These are phyloP conservation scores for Borealophlyctis nickersoniae DNA, from an alignment of 192 early-diverging fungal genomes.

Conservation along the genomic window DNA sequence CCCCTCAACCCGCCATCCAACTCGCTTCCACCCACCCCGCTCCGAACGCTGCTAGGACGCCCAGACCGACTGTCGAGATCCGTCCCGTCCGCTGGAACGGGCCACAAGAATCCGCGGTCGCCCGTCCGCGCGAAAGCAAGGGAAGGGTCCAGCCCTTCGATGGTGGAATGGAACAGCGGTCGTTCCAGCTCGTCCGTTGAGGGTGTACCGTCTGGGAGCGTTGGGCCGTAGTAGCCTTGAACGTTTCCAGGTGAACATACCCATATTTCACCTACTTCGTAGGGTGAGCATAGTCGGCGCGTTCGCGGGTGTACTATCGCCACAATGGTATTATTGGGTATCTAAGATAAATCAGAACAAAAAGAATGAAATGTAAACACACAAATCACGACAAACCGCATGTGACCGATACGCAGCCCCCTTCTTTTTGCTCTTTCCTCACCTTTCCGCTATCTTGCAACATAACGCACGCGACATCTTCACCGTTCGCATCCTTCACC, in stretches of 20 bases:
- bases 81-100: no score
- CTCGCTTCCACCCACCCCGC: no score
- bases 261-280: constrained; percentile 84
- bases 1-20: no score
- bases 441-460: constrained; percentile 31
- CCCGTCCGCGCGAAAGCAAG: constrained; percentile 75
- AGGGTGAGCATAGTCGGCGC: constrained; percentile 59
- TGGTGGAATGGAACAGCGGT: no score
- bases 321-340: constrained; percentile 73
- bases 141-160: constrained; percentile 58
- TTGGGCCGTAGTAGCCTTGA: constrained; percentile 31
- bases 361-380: no score
- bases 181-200: constrained; percentile 9
- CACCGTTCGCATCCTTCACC: constrained; percentile 21
- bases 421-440: not conserved
- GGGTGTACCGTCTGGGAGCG: no score
- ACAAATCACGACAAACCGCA: no score
- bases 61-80: no score
- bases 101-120: constrained; percentile 78
- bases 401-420: not conserved
- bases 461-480: not conserved
- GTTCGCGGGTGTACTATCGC: constrained; percentile 83
- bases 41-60: no score
- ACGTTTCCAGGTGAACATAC: constrained; percentile 61
- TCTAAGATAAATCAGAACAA: constrained; percentile 44